Evolutionary conservation across 1,284 basidiomycete genomes (phyloP), one percentile per base, ranked within the genome.

Genomic region (Athelia sp.): DNA sequence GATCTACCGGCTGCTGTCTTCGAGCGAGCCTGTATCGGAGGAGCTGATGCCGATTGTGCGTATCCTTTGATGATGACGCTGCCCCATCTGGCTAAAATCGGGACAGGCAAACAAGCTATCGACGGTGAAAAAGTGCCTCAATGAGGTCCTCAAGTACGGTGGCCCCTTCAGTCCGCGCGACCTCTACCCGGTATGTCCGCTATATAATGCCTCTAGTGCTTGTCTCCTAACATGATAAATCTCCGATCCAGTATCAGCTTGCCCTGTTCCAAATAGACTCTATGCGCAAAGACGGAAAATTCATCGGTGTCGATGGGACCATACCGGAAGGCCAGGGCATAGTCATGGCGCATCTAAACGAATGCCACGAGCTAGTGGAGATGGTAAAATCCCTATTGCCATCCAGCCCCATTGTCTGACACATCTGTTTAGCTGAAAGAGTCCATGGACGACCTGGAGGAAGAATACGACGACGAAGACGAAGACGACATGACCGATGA

Each of bases 1-100:
- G 48, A 95, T 98, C 59, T 98, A 98, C 69, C 82, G 90, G 23
- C 70, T 99, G 46, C 82, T 99, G 56, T 95, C 94, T 21, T 95
- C 94, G n/a, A 94, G 91, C 50, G 96, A 98, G 70, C 97, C 97
- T 0, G 94, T 99, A n/a, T 97, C 93, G 0, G 95, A 98, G 66
- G 95, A 98, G 66, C 73, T 98, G 26, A 97, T 97, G 88, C 95
- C 95, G 4, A 83, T 98, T 51, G 96, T 96, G 68, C 57, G 85
- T 69, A 2, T 21, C 6, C 8, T 6, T 9, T n/a, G 15, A n/a
- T n/a, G 6, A 40, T 21, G 6, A 6, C 9, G 6, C 36, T 9
- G 6, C 36, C 8, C 9, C 6, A 4, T n/a, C 15, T 40, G 19
- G n/a, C 19, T n/a, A n/a, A 17, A 6, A 9, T n/a, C n/a, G 36